Conservation (phyloP, 2,329 filamentous ascomycete genomes). For the Aspergillus texensis region DNA sequence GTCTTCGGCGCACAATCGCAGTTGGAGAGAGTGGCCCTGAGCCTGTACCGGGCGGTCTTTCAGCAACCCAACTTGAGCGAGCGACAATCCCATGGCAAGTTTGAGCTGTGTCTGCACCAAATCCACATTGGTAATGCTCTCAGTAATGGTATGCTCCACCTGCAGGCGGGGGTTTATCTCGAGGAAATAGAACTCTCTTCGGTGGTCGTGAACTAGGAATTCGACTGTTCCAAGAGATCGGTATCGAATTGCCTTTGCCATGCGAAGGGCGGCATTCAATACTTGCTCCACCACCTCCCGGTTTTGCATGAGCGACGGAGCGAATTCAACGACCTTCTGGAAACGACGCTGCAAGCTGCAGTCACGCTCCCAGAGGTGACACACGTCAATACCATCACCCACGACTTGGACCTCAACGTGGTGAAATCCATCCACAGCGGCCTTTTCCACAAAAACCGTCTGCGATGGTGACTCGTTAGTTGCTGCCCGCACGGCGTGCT, state of each 20-base stretch:
- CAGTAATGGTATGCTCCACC: slow-evolving; percentile 65
- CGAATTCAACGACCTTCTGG: slow-evolving; percentile 64
- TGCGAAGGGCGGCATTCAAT: slow-evolving; percentile 55
- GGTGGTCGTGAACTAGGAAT: slow-evolving; percentile 59
- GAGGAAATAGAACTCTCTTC: slow-evolving; percentile 58
- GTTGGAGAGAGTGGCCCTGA: slow-evolving; percentile 51
- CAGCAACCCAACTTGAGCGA: slow-evolving; percentile 41
- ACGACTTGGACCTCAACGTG: slow-evolving; percentile 66
- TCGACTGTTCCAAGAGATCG: slow-evolving; percentile 66
- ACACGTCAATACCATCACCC: slow-evolving; percentile 57
- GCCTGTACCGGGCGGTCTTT: slow-evolving; percentile 13
- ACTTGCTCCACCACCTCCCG: slow-evolving; percentile 51
- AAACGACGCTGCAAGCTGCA: slow-evolving; percentile 63
- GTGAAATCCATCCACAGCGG: slow-evolving; percentile 61
- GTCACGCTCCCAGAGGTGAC: slow-evolving; percentile 63
- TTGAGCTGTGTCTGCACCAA: slow-evolving; percentile 59
- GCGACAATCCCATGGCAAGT: slow-evolving; percentile 54
- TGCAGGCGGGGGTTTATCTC: slow-evolving; percentile 64
- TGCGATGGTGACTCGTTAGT: slow-evolving; percentile 61
- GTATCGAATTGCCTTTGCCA: slow-evolving; percentile 52
- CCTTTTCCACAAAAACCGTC: slow-evolving; percentile 64
- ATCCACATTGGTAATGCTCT: slow-evolving; percentile 57
- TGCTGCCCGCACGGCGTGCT: slow-evolving; percentile 52
- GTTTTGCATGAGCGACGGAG: slow-evolving; percentile 55
- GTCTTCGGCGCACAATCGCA: slow-evolving; percentile 62